Evolutionary conservation across 2,329 filamentous ascomycete genomes (phyloP).

Genomic region (Colletotrichum camelliae): DNA sequence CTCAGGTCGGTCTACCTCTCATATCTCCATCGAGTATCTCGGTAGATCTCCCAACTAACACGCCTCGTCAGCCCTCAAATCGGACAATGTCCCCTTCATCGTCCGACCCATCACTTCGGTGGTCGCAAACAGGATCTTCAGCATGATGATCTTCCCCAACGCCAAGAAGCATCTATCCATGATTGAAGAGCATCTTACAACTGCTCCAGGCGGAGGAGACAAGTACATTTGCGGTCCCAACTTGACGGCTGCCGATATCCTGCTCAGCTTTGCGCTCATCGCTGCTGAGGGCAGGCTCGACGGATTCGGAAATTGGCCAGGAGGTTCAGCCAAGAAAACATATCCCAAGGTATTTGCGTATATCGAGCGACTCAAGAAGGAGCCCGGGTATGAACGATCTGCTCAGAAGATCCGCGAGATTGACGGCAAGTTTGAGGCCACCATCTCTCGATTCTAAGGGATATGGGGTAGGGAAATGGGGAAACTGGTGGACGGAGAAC

Average conservation of each 20-base stretch:
- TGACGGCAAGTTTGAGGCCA: constrained; percentile 42
- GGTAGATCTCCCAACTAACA: background rate
- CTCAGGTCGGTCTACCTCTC: constrained; percentile 39
- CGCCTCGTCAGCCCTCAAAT: constrained; percentile 43
- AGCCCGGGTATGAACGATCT: constrained; percentile 54
- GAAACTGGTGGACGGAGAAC: background rate
- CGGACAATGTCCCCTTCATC: constrained; percentile 54
- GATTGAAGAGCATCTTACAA: constrained; percentile 53
- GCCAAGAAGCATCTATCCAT: constrained; percentile 52
- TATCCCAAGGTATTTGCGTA: constrained; percentile 55
- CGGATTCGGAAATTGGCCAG: constrained; percentile 46
- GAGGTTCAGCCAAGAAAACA: constrained; percentile 39
- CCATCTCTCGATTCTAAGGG: background rate
- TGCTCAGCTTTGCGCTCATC: constrained; percentile 59
- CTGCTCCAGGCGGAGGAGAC: constrained; percentile 43
- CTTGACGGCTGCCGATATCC: constrained; percentile 58
- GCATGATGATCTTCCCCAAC: constrained; percentile 52
- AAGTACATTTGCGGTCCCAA: constrained; percentile 54
- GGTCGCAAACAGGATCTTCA: constrained; percentile 49
- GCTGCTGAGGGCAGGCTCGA: constrained; percentile 44
- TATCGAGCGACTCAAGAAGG: constrained; percentile 47
- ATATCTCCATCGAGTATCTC: background rate
- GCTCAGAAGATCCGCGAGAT: constrained; percentile 55
- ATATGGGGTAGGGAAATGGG: background rate
- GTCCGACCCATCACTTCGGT: constrained; percentile 55